Conservation (phyloP, 768 basidiomycete genomes). For the Pseudohyphozyma bogoriensis region DNA sequence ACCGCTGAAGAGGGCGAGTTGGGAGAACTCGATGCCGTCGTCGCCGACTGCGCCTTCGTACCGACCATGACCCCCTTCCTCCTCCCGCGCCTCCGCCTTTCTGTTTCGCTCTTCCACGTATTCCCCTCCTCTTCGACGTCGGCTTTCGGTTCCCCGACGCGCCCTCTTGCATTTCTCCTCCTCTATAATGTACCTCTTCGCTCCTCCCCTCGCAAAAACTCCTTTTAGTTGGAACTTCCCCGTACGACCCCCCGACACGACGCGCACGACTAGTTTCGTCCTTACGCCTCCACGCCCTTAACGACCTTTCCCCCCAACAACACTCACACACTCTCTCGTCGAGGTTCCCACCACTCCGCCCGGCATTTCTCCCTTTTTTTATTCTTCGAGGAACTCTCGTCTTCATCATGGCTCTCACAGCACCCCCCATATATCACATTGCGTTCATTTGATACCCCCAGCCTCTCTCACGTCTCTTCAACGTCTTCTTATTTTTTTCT, state of each 20-base stretch:
- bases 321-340: background rate
- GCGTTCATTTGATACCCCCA: no score
- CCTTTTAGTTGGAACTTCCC: no score
- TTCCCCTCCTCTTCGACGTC: background rate
- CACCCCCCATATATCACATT: no score
- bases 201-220: no score
- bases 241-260: no score
- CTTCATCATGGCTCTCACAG: no score
- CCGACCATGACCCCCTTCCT: slow-evolving; percentile 4
- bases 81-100: background rate
- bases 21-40: slow-evolving; percentile 26
- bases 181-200: background rate
- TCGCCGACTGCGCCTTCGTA: background rate
- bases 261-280: no score
- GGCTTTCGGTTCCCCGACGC: background rate
- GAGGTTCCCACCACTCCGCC: background rate
- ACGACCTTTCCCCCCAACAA: background rate
- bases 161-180: background rate
- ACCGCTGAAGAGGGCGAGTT: slow-evolving; percentile 22
- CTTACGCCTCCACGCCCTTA: background rate
- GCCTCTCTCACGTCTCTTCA: no score
- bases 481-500: no score
- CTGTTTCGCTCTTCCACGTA: background rate
- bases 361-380: background rate
- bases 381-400: no score